Evolutionary conservation across 1,284 basidiomycete genomes (phyloP), one percentile per base, ranked within the genome.

Genomic region (Flammula alnicola): DNA sequence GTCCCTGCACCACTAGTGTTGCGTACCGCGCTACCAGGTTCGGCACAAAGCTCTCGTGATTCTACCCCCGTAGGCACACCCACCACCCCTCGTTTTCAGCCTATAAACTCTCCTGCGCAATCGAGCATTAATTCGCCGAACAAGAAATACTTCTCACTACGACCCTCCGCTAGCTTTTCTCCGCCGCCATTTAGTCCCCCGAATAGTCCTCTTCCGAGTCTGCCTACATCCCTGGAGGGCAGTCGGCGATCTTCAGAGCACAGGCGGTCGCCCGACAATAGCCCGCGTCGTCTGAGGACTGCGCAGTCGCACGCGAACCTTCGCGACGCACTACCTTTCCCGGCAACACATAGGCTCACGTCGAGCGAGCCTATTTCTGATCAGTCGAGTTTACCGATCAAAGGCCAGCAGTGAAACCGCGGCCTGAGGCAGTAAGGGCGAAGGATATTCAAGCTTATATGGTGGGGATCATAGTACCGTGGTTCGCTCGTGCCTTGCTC

Each of bases 21-120:
- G 33, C 57, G 57, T 16, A 63, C 69, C 16, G 59, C 62, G 27
- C 57, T 67, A 17, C 64, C 68, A 10, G 55, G 67, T 39, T 76
- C 76, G 27, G 66, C 75, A 2, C 58, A 56, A 16, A 68, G 68
- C 49, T 72, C 71, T 22, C 54, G 54, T 20, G 70, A 75, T 49
- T 72, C 72, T 31, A 78, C 74, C 11, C 74, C 74, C 2, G 54
- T 74, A 7, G 62, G 67, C 35, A 76, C 74, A 22, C 74, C 76
- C 7, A 73, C 68, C 3, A 69, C 69, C 9, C 64, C 68, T 36
- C 59, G 58, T 20, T 57, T 56, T 47, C 56, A 40, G 41, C 54
- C 25, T 51, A 56, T 43, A 42, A 61, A 40, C 51, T 60, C 55
- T 39, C 60, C 49, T 49, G 53, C 57, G 35, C 55, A 65, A 55